Evolutionary conservation across 2,329 filamentous ascomycete species (phyloP).

Genomic region (Colletotrichum sansevieriae): DNA sequence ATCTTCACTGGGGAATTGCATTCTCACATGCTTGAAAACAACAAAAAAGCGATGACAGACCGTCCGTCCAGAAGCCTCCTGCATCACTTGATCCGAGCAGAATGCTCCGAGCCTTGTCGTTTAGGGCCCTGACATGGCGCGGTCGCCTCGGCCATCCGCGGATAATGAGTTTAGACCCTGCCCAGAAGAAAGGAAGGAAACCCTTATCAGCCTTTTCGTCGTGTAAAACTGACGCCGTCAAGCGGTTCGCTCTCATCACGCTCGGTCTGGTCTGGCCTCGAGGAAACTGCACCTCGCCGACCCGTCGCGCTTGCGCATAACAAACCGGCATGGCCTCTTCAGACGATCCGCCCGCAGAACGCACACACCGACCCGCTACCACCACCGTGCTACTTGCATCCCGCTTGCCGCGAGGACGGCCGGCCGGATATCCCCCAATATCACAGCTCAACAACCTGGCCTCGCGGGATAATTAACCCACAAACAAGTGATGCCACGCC

Average conservation of each 20-base stretch:
- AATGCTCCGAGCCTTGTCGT: background rate
- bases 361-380: constrained; percentile 1
- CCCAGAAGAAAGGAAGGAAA: background rate
- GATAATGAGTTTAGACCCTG: background rate
- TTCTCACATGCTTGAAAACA: background rate
- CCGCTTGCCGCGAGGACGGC: constrained; percentile 24
- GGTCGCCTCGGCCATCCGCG: constrained; percentile 10
- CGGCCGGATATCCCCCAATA: constrained; percentile 14
- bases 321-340: constrained; percentile 12
- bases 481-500: background rate
- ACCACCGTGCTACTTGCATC: constrained; percentile 18
- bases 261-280: constrained; percentile 27
- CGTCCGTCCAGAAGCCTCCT: constrained; percentile 21
- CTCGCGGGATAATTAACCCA: constrained; percentile 3
- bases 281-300: constrained; percentile 1
- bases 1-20: background rate
- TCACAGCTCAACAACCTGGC: constrained; percentile 3
- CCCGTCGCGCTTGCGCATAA: constrained; percentile 32
- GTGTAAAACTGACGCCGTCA: constrained; percentile 18
- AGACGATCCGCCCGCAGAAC: background rate
- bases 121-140: background rate
- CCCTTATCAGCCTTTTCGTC: constrained; percentile 10
- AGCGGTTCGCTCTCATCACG: constrained; percentile 5
- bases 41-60: background rate
- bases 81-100: constrained; percentile 22